phyloP scores from a whole-genome alignment of 495 filamentous ascomycete species.

The Xylaria grammica region DNA sequence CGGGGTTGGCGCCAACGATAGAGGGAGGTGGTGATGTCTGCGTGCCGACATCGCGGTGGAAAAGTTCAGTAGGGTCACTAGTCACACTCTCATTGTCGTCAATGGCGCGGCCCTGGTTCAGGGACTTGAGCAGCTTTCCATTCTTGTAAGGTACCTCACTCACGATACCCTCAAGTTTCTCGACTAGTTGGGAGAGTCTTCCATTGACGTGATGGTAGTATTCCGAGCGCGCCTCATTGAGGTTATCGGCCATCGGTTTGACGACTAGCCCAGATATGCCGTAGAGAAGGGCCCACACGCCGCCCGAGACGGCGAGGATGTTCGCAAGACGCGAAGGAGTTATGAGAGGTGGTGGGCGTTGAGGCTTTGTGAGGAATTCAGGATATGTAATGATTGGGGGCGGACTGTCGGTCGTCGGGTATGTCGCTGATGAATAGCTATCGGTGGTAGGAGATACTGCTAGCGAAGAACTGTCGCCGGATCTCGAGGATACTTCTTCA shows the following conservation, averaged over 20 bases:
- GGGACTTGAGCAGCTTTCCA: conserved; percentile 26
- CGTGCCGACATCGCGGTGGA: conserved; percentile 86
- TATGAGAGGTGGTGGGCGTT: conserved; percentile 68
- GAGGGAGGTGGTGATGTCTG: conserved; percentile 72
- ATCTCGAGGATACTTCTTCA: conserved; percentile 14
- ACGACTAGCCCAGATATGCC: conserved; percentile 80
- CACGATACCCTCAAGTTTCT: conserved; percentile 71
- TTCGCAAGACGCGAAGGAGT: conserved; percentile 75
- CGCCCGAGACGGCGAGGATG: conserved; percentile 77
- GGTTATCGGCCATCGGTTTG: conserved; percentile 77
- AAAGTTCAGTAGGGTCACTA: conserved; percentile 79
- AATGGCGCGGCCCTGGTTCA: conserved; percentile 24
- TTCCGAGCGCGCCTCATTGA: conserved; percentile 79
- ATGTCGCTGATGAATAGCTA: conserved; percentile 23
- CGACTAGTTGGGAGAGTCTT: conserved; percentile 72
- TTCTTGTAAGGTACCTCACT: conserved; percentile 56
- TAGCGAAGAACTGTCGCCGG: conserved; percentile 23
- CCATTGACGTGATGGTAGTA: conserved; percentile 69
- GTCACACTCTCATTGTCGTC: conserved; percentile 50
- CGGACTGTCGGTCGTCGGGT: conserved; percentile 49
- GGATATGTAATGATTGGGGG: conserved; percentile 97
- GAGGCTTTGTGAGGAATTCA: conserved; percentile 82
- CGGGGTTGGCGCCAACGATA: conserved; percentile 28
- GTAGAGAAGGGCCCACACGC: conserved; percentile 74
- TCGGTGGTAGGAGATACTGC: conserved; percentile 23